Conservation (phyloP, 139 green algal species). For the Nannochloris sp. region DNA sequence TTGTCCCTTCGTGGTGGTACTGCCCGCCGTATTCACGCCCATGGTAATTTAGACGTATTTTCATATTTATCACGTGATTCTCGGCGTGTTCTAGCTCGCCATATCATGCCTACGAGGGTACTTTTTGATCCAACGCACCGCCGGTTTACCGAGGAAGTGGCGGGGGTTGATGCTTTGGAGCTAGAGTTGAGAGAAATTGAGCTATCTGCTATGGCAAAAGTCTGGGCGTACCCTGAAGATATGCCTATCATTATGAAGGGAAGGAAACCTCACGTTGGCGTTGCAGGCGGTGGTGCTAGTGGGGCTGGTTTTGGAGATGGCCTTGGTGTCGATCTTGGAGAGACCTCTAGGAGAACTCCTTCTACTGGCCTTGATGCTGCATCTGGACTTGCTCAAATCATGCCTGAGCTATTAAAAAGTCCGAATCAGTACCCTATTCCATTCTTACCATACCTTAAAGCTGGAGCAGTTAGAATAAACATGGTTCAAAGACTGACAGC, state of each 20-base stretch:
- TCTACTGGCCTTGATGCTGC: background rate
- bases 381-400: background rate
- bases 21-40: conserved; percentile 9
- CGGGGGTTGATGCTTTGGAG: conserved; percentile 16
- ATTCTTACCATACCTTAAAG: conserved; percentile 24
- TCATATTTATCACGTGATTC: conserved; percentile 20
- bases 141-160: conserved; percentile 5
- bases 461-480: background rate
- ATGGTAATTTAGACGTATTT: conserved; percentile 28
- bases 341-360: background rate
- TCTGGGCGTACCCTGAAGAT: conserved; percentile 52
- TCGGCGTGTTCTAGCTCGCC: conserved; percentile 3
- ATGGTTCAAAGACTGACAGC: conserved; percentile 13
- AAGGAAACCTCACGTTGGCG: background rate
- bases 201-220: conserved; percentile 41
- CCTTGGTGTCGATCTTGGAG: background rate
- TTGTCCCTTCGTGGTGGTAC: background rate
- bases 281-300: background rate
- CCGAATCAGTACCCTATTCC: conserved; percentile 20
- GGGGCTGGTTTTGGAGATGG: too few relatives aligned
- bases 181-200: conserved; percentile 20
- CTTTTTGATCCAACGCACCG: conserved; percentile 13
- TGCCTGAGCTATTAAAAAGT: background rate
- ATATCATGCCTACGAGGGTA: conserved; percentile 14
- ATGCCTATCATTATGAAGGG: conserved; percentile 27